phyloP scores from a whole-genome alignment of 1,284 basidiomycete species.

The Kalmanozyma brasiliensis region DNA sequence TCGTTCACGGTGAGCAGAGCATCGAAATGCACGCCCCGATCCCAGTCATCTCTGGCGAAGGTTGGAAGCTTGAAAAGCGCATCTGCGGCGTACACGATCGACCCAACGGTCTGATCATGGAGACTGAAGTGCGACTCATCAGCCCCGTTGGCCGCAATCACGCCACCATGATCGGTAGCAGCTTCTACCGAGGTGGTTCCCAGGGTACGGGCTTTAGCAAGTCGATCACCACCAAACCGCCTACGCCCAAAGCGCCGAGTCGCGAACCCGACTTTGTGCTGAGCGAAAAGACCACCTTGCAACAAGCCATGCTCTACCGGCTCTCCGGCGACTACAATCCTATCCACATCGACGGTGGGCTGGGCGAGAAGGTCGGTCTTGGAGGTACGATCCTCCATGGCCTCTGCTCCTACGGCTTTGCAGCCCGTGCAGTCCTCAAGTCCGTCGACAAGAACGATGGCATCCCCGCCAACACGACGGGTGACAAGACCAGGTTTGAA shows the following conservation, averaged over 20 bases:
- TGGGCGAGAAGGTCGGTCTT: constrained; percentile 54
- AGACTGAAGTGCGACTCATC: constrained; percentile 53
- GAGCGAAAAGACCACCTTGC: constrained; percentile 38
- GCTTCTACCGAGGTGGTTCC: constrained; percentile 60
- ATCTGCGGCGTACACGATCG: constrained; percentile 59
- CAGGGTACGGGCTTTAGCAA: constrained; percentile 59
- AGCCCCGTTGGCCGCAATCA: constrained; percentile 49
- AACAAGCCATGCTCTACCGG: constrained; percentile 61
- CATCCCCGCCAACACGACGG: constrained; percentile 28
- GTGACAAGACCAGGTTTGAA: constrained; percentile 13
- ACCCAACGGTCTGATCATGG: constrained; percentile 55
- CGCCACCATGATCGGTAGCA: constrained; percentile 56
- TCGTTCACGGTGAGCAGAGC: constrained; percentile 69
- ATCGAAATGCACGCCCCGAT: constrained; percentile 66
- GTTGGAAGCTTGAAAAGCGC: constrained; percentile 60
- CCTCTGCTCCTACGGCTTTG: constrained; percentile 59
- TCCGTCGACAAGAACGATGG: constrained; percentile 49
- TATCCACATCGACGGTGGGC: constrained; percentile 57
- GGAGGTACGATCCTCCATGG: constrained; percentile 62
- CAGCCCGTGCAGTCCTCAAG: constrained; percentile 57
- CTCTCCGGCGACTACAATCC: constrained; percentile 60
- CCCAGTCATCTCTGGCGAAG: constrained; percentile 53
- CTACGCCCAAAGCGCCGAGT: constrained; percentile 41
- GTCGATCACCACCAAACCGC: constrained; percentile 36
- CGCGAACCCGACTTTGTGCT: constrained; percentile 45